These are phyloP conservation scores for Solanum chilense DNA, from an alignment of 257 asterid species.

Conservation along the genomic window DNA sequence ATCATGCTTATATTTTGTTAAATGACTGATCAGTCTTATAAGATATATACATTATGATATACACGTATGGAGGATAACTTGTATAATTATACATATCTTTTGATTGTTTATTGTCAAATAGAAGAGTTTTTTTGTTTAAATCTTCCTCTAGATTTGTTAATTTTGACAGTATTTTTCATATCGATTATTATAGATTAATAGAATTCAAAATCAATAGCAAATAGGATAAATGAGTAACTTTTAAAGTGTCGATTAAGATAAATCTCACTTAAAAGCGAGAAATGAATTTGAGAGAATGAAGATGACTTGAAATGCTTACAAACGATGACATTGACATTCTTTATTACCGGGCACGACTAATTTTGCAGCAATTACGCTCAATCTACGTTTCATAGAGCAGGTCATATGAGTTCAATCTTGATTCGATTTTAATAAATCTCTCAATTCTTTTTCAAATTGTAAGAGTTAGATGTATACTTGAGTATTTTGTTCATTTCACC, in stretches of 20 bases:
- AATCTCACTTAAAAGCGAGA: neutral
- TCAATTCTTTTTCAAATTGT: neutral
- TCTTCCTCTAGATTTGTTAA: no score
- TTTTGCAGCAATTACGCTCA: fast-evolving
- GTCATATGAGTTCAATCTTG: neutral
- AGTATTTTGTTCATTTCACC: neutral
- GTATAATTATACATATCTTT: neutral
- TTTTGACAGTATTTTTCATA: neutral
- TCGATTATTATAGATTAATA: no score
- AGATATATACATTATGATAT: neutral
- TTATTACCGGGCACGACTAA: neutral
- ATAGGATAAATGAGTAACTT: neutral
- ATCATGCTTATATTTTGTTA: neutral
- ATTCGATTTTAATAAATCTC: neutral
- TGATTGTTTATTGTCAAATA: neutral
- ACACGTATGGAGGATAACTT: neutral
- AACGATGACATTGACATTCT: neutral
- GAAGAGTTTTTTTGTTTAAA: neutral
- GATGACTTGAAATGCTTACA: neutral
- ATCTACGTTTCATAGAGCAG: fast-evolving
- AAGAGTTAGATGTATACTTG: neutral
- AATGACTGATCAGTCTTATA: neutral
- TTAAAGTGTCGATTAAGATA: neutral
- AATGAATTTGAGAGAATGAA: neutral
- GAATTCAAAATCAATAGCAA: neutral